Evolutionary conservation across 140 eudicot species (phyloP).

Genomic region (Oenanthe javanica): DNA sequence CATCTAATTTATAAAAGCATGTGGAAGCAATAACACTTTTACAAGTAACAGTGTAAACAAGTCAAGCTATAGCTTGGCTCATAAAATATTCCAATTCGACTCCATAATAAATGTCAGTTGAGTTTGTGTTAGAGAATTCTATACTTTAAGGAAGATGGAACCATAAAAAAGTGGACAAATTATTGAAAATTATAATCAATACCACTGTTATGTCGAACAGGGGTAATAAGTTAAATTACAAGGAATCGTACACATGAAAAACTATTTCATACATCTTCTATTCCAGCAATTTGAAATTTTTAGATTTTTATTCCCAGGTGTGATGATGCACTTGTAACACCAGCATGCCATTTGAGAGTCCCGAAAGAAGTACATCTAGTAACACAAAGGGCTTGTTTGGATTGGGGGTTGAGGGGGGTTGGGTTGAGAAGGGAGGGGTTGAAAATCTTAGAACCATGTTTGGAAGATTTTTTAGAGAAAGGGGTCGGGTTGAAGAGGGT

Average conservation of each 20-base stretch:
- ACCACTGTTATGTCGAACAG: not conserved
- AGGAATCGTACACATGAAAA: not conserved
- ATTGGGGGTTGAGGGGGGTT: too few species aligned
- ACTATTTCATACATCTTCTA: not conserved
- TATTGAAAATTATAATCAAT: not conserved
- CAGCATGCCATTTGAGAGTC: not conserved
- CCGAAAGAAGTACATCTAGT: not conserved
- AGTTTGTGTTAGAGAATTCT: not conserved
- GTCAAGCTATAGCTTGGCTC: not conserved
- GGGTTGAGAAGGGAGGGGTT: too few species aligned
- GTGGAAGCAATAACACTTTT: not conserved
- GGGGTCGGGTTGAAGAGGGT: too few species aligned
- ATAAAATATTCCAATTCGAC: not conserved
- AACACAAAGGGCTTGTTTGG: not conserved
- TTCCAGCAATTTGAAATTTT: not conserved
- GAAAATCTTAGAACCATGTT: too few species aligned
- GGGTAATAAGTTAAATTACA: not conserved
- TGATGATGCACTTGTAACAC: not conserved
- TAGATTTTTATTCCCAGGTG: not conserved
- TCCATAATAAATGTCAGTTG: not conserved
- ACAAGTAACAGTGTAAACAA: not conserved
- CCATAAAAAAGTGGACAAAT: not conserved
- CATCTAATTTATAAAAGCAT: not conserved
- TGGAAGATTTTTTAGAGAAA: too few species aligned
- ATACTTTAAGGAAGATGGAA: not conserved